Evolutionary conservation across 306 rosid genomes (phyloP).

Genomic region (Hippophae gyantsensis): DNA sequence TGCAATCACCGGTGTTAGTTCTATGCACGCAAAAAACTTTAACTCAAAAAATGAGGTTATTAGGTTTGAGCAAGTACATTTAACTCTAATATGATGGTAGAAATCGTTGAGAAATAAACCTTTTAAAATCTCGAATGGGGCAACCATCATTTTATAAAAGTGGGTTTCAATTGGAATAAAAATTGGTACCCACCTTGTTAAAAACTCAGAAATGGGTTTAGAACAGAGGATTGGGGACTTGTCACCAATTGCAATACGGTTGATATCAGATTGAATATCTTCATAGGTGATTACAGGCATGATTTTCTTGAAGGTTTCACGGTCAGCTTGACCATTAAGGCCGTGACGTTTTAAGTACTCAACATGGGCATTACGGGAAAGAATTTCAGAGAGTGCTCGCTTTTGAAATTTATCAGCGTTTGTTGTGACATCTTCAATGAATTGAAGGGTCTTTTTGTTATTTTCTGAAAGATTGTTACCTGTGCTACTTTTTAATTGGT

Average conservation of each 20-base stretch:
- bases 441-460: slow-evolving; percentile 45
- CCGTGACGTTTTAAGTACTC: slow-evolving; percentile 69
- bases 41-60: no score
- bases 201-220: slow-evolving; percentile 58
- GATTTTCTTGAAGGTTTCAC: slow-evolving; percentile 56
- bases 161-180: no score
- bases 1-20: no score
- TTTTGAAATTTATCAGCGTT: slow-evolving; percentile 52
- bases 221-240: slow-evolving; percentile 67
- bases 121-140: no score
- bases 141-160: no score
- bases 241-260: slow-evolving; percentile 89
- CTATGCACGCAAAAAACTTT: no score
- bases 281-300: slow-evolving; percentile 67
- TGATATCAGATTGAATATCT: slow-evolving; percentile 49
- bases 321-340: slow-evolving; percentile 46
- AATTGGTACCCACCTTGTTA: slow-evolving; percentile 47
- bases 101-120: no score
- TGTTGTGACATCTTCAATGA: slow-evolving; percentile 58
- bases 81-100: no score
- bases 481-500: slow-evolving; percentile 6
- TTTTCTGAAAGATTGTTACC: slow-evolving; percentile 27
- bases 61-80: no score
- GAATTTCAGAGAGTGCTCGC: slow-evolving; percentile 45
- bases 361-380: slow-evolving; percentile 56